phyloP scores from a whole-genome alignment of 1,284 basidiomycete species.

The Marasmius fiardii region DNA sequence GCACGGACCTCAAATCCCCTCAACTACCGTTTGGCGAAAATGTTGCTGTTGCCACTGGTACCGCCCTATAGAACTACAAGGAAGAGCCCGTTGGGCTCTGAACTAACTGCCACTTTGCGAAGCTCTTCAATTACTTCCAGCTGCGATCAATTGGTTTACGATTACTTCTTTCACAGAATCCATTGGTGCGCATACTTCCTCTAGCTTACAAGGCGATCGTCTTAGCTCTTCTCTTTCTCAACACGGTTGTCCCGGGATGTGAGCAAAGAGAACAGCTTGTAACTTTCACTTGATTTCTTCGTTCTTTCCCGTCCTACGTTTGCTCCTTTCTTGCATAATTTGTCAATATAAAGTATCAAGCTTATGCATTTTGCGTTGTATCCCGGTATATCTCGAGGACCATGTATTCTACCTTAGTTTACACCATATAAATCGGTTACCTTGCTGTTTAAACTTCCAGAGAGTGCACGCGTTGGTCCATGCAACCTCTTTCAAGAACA shows the following conservation, averaged over 20 bases:
- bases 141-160: conserved; percentile 10
- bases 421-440: background rate
- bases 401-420: conserved; percentile 4
- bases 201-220: conserved; percentile 2
- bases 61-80: conserved; percentile 39
- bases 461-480: too few relatives aligned
- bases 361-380: conserved; percentile 3
- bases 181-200: conserved; percentile 8
- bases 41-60: conserved; percentile 48
- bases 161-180: conserved; percentile 10
- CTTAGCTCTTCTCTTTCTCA: background rate
- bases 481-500: too few relatives aligned
- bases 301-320: background rate
- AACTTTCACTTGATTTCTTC: background rate
- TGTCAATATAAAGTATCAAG: conserved; percentile 1
- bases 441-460: too few relatives aligned
- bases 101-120: conserved; percentile 9
- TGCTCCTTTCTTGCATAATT: background rate
- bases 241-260: background rate
- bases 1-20: conserved; percentile 55
- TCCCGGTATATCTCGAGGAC: conserved; percentile 2
- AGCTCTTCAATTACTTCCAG: background rate
- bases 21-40: conserved; percentile 65
- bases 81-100: conserved; percentile 12
- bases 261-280: background rate